phyloP scores from a whole-genome alignment of 2,329 filamentous ascomycete species.

The Gaeumannomyces tritici region DNA sequence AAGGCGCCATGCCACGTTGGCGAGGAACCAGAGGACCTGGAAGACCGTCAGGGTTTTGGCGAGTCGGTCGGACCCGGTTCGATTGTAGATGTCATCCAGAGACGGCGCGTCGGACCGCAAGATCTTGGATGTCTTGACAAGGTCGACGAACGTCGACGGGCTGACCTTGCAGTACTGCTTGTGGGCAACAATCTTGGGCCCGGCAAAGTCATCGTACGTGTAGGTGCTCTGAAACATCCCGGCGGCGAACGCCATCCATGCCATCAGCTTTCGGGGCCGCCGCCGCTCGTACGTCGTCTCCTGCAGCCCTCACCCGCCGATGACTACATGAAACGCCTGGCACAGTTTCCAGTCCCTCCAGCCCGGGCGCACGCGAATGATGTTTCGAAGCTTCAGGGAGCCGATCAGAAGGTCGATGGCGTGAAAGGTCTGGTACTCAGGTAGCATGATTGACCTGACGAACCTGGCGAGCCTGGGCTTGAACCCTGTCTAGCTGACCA shows the following conservation, averaged over 20 bases:
- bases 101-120: not conserved
- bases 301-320: not conserved
- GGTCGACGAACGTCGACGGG: not conserved
- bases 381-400: not conserved
- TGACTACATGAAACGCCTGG: not conserved
- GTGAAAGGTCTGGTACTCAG: not conserved
- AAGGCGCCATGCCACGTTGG: not conserved
- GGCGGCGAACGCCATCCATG: not conserved
- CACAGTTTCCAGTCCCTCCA: not conserved
- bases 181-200: not conserved
- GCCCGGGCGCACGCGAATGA: not conserved
- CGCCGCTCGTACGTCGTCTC: not conserved
- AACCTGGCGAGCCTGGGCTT: not conserved
- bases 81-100: not conserved
- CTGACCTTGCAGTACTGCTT: not conserved
- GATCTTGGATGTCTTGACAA: not conserved
- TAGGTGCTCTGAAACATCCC: not conserved
- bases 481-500: not conserved
- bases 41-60: not conserved
- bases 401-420: not conserved
- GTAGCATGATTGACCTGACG: not conserved
- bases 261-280: not conserved
- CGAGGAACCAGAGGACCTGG: not conserved
- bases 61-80: not conserved
- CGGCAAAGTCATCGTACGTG: not conserved